Evolutionary conservation across 106 monocot species (phyloP).

Genomic region (Triglochin maritima): DNA sequence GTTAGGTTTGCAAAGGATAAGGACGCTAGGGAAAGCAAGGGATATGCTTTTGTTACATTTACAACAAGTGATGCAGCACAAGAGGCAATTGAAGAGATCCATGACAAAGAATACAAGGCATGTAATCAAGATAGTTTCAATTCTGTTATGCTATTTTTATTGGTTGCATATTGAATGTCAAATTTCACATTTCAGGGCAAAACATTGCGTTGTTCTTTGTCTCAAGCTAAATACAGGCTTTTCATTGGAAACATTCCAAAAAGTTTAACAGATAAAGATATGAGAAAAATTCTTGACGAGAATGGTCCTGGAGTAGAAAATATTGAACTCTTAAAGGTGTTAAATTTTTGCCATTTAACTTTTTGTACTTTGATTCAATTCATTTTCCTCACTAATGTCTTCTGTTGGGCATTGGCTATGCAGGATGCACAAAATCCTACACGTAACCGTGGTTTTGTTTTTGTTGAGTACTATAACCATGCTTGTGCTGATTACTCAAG

Average conservation of each 20-base stretch:
- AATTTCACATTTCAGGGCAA: slow-evolving; percentile 44
- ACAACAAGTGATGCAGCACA: slow-evolving; percentile 65
- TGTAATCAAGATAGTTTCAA: background rate
- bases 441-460: slow-evolving; percentile 90
- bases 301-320: slow-evolving; percentile 89
- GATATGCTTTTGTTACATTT: slow-evolving; percentile 83
- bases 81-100: slow-evolving; percentile 73
- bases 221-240: slow-evolving; percentile 82
- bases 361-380: background rate
- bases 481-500: slow-evolving; percentile 94
- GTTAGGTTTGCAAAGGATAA: slow-evolving; percentile 76
- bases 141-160: background rate
- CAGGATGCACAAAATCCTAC: slow-evolving; percentile 83
- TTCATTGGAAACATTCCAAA: slow-evolving; percentile 97
- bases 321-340: slow-evolving; percentile 86
- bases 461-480: slow-evolving; percentile 97
- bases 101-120: slow-evolving; percentile 90
- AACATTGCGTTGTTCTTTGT: slow-evolving; percentile 83
- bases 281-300: slow-evolving; percentile 67
- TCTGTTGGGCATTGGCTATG: background rate
- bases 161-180: background rate
- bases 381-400: background rate
- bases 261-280: slow-evolving; percentile 73
- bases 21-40: slow-evolving; percentile 85
- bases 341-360: background rate